Evolutionary conservation across 148 eudicot species (phyloP).

Genomic region (Diospyros kaki): DNA sequence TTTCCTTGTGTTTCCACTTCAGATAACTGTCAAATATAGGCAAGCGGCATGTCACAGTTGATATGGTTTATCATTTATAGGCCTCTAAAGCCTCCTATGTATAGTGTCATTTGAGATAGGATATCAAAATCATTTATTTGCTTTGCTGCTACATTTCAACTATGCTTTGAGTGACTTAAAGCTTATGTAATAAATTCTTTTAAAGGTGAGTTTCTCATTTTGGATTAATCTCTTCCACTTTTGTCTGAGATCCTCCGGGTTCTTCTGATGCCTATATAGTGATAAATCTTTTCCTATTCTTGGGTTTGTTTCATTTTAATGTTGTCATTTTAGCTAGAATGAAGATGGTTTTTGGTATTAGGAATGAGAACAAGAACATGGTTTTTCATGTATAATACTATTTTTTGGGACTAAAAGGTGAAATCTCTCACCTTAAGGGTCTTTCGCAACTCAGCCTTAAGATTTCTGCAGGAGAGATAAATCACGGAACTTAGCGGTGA

Average conservation of each 20-base stretch:
- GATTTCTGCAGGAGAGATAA: no score
- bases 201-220: neutral
- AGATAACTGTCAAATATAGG: neutral
- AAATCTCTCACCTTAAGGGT: no score
- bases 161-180: neutral
- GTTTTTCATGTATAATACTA: no score
- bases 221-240: neutral
- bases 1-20: neutral
- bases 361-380: no score
- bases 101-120: slow-evolving; percentile 4
- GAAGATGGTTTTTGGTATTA: no score
- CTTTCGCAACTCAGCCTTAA: no score
- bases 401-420: no score
- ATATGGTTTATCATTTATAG: neutral
- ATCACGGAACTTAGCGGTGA: no score
- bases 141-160: neutral
- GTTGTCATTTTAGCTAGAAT: no score
- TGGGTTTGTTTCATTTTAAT: neutral
- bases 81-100: neutral
- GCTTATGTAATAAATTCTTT: neutral
- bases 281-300: neutral
- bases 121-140: slow-evolving; percentile 1
- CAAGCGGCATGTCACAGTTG: neutral
- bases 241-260: neutral
- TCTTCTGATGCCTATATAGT: neutral